These are phyloP conservation scores for Sporobolomyces roseus DNA, from an alignment of 768 basidiomycete species.

Conservation along the genomic window DNA sequence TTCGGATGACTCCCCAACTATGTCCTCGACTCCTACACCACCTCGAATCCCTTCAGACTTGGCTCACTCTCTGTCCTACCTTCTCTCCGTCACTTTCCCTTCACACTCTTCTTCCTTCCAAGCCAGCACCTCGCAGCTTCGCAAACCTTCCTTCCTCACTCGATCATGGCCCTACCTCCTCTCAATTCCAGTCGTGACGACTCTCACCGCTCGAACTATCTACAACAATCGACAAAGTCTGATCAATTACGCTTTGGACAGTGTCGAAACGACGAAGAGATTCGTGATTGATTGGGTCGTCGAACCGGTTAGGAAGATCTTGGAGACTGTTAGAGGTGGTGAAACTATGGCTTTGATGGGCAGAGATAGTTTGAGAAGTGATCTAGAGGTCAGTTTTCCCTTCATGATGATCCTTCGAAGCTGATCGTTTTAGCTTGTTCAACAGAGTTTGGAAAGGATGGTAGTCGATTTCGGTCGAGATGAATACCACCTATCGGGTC, in stretches of 20 bases:
- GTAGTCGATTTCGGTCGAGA: slow-evolving; percentile 77
- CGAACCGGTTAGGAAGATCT: slow-evolving; percentile 74
- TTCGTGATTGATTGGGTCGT: slow-evolving; percentile 81
- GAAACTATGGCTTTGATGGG: slow-evolving; percentile 66
- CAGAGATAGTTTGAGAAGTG: slow-evolving; percentile 75
- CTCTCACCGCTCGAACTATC: slow-evolving; percentile 56
- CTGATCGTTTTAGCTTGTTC: no score
- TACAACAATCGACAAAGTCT: slow-evolving; percentile 64
- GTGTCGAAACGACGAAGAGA: slow-evolving; percentile 62
- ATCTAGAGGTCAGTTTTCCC: slow-evolving; percentile 61
- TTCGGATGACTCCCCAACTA: slow-evolving; percentile 14
- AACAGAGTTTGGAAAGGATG: slow-evolving; percentile 88
- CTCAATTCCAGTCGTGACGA: slow-evolving; percentile 64
- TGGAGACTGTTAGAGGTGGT: slow-evolving; percentile 76
- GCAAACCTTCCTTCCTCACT: slow-evolving; percentile 65
- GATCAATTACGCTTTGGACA: slow-evolving; percentile 58
- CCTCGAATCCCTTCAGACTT: slow-evolving; percentile 29
- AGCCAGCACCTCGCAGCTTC: slow-evolving; percentile 50
- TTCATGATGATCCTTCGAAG: neutral
- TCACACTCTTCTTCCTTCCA: slow-evolving; percentile 47
- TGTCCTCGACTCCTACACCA: slow-evolving; percentile 12
- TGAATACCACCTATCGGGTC: slow-evolving; percentile 62
- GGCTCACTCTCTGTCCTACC: slow-evolving; percentile 38
- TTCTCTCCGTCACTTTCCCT: slow-evolving; percentile 46
- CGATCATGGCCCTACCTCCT: slow-evolving; percentile 78